Percentiles rank a stretch among this genome's conserved stretches.
Evolutionary conservation across 345 rosid species (phyloP).

Genomic region (Stellera chamaejasme): DNA sequence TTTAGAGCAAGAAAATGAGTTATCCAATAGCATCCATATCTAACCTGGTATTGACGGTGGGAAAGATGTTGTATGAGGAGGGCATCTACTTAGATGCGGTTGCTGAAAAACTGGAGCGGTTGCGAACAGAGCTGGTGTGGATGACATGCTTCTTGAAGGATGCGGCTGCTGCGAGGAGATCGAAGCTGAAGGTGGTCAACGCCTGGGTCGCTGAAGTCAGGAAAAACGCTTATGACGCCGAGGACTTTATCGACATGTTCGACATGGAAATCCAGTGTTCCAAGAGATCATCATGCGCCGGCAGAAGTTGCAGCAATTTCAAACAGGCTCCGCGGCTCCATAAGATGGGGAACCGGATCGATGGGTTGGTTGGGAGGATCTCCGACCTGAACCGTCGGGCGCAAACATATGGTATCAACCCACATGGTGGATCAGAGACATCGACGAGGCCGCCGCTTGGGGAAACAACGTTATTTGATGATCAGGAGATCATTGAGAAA

Average conservation of each 20-base stretch:
- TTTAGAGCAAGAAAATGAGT: too few species aligned
- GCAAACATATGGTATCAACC: neutral
- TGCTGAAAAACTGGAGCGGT: too few species aligned
- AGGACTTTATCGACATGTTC: neutral
- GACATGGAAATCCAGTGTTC: neutral
- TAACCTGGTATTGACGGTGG: too few species aligned
- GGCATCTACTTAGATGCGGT: too few species aligned
- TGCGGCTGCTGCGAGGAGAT: neutral
- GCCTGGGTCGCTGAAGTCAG: neutral
- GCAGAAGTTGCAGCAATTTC: neutral
- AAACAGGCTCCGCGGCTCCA: neutral
- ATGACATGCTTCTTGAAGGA: neutral
- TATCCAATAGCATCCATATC: too few species aligned
- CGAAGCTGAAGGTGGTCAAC: neutral
- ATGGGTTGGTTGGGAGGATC: neutral
- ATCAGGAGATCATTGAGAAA: too few species aligned
- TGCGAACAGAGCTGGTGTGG: neutral
- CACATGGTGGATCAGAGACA: neutral
- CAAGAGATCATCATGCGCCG: too few species aligned
- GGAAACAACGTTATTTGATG: neutral
- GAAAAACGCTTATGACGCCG: neutral
- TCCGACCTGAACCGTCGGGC: neutral
- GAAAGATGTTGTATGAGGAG: too few species aligned
- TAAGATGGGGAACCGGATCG: neutral
- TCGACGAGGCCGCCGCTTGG: too few species aligned